Evolutionary conservation across 495 filamentous ascomycete genomes (phyloP).

Genomic region (Acidiella bohemica): DNA sequence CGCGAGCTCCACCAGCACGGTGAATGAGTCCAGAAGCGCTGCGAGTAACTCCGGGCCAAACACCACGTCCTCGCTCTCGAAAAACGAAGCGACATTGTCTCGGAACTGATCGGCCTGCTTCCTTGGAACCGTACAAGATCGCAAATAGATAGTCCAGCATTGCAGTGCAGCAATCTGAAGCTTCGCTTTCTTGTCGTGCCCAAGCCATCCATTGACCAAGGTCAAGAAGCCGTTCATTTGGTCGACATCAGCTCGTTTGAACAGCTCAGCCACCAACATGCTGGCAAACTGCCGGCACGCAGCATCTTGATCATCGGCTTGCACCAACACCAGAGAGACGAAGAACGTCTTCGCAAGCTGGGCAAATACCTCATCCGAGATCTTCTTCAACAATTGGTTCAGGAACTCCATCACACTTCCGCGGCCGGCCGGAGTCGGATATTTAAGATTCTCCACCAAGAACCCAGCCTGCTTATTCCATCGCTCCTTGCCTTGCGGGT

Average conservation of each 20-base stretch:
- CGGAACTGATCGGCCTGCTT: conserved; percentile 41
- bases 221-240: conserved; percentile 50
- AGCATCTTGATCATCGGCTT: conserved; percentile 75
- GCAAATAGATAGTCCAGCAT: conserved; percentile 69
- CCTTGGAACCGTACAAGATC: conserved; percentile 46
- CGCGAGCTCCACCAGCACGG: conserved; percentile 37
- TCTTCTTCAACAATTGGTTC: conserved; percentile 68
- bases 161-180: conserved; percentile 63
- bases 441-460: conserved; percentile 79
- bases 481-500: conserved; percentile 77
- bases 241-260: conserved; percentile 65
- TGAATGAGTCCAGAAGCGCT: conserved; percentile 53
- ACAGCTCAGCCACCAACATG: conserved; percentile 62
- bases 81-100: conserved; percentile 13
- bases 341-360: conserved; percentile 73
- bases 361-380: conserved; percentile 63
- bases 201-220: conserved; percentile 63
- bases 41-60: conserved; percentile 46
- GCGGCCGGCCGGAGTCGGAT: conserved; percentile 72
- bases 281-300: conserved; percentile 78
- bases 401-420: conserved; percentile 85
- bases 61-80: conserved; percentile 2
- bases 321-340: conserved; percentile 67
- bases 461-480: conserved; percentile 83
- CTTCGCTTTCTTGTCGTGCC: conserved; percentile 52